Conservation (phyloP, 148 eudicot species). For the Camellia sinensis region DNA sequence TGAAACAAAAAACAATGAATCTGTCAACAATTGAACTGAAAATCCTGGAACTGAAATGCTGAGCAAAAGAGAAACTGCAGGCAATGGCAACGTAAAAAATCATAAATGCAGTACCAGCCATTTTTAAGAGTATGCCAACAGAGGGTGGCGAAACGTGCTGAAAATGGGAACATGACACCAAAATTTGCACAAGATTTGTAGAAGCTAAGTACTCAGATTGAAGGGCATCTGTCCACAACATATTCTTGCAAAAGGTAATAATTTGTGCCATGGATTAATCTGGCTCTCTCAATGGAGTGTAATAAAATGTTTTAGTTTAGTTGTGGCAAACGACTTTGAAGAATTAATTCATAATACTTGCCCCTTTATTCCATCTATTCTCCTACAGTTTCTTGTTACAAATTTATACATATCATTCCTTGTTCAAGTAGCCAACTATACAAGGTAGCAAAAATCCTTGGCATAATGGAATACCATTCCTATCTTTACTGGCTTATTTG, state of each 20-base stretch:
- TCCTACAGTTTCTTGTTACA: not conserved
- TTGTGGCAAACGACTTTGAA: slow-evolving; percentile 4
- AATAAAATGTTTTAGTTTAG: not conserved
- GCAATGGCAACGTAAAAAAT: not conserved
- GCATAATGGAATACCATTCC: not conserved
- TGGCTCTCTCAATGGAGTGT: not conserved
- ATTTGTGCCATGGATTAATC: not conserved
- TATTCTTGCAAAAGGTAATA: not conserved
- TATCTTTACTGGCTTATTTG: too few species aligned
- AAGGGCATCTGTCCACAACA: not conserved
- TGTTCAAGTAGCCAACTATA: not conserved
- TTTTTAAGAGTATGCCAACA: too few species aligned
- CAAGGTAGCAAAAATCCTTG: not conserved
- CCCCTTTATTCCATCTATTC: not conserved
- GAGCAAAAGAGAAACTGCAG: not conserved
- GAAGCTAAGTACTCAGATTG: not conserved
- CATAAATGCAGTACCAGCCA: too few species aligned
- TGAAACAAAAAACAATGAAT: not conserved
- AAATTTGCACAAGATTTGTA: too few species aligned
- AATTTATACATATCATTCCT: not conserved
- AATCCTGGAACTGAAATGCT: slow-evolving; percentile 6
- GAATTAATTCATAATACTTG: not conserved
- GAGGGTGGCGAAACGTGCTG: too few species aligned
- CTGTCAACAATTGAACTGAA: not conserved
- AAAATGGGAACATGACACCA: too few species aligned